Conservation (phyloP, 106 monocot species). For the Dendrobium huoshanense region DNA sequence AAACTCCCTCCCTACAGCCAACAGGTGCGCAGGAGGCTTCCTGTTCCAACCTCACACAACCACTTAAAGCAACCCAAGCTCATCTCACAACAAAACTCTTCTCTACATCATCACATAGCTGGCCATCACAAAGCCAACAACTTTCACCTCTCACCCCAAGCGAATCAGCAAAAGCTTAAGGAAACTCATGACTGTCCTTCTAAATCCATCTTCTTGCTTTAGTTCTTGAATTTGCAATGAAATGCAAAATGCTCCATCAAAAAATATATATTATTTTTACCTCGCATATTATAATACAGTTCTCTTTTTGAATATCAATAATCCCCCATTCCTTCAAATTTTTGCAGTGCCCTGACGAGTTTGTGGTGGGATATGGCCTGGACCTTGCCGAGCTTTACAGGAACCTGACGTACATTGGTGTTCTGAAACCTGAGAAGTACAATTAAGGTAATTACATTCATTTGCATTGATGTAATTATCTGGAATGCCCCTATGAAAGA, state of each 20-base stretch:
- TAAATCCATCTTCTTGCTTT: background rate
- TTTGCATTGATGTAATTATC: background rate
- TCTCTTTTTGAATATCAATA: background rate
- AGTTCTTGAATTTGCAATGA: background rate
- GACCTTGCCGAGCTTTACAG: constrained; percentile 82
- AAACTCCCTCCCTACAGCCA: too few relatives aligned
- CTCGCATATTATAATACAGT: too few relatives aligned
- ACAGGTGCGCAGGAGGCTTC: too few relatives aligned
- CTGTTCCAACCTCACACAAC: too few relatives aligned
- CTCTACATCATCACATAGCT: too few relatives aligned
- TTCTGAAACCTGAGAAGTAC: constrained; percentile 77
- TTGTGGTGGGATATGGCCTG: constrained; percentile 92
- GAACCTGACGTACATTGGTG: constrained; percentile 76
- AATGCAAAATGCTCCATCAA: background rate
- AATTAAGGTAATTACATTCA: constrained; percentile 10
- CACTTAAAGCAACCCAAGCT: too few relatives aligned
- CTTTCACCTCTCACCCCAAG: too few relatives aligned
- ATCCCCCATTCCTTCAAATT: background rate
- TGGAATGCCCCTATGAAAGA: background rate
- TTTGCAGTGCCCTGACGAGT: constrained; percentile 79
- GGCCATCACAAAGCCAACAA: too few relatives aligned
- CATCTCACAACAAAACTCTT: too few relatives aligned
- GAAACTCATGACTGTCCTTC: too few relatives aligned
- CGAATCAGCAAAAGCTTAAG: too few relatives aligned
- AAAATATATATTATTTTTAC: too few relatives aligned